Evolutionary conservation across 2,329 filamentous ascomycete genomes (phyloP).

Genomic region (Alternaria novae-zelandiae): DNA sequence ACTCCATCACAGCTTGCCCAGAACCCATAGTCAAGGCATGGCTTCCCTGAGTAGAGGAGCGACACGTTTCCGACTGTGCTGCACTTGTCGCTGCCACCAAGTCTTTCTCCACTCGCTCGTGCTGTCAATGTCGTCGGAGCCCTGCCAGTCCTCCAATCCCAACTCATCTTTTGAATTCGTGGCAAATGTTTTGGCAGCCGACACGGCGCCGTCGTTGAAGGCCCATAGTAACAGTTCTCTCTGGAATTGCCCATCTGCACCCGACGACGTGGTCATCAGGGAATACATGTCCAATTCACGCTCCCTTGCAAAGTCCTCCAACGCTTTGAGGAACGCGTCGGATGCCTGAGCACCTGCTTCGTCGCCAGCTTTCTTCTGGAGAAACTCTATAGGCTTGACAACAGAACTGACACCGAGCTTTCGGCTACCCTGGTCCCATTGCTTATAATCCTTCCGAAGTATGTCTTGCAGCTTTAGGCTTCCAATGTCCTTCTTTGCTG

Average conservation of each 20-base stretch:
- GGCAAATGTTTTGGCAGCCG: conserved; percentile 64
- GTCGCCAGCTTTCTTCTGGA: conserved; percentile 62
- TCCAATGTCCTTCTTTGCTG: conserved; percentile 72
- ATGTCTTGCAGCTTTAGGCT: conserved; percentile 68
- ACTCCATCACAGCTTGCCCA: conserved; percentile 1
- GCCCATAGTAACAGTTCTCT: conserved; percentile 74
- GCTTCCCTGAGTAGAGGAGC: conserved; percentile 64
- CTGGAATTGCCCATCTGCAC: conserved; percentile 61
- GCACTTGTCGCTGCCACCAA: conserved; percentile 70
- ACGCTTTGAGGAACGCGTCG: conserved; percentile 55
- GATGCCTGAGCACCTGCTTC: conserved; percentile 31
- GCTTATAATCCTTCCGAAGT: conserved; percentile 83
- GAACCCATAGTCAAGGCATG: conserved; percentile 24
- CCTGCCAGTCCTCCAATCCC: conserved; percentile 62
- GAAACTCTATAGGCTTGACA: conserved; percentile 67
- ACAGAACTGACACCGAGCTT: conserved; percentile 72
- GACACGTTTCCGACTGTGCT: conserved; percentile 68
- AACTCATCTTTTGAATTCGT: conserved; percentile 56
- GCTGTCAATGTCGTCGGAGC: conserved; percentile 52
- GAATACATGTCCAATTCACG: conserved; percentile 66
- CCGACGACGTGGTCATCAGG: conserved; percentile 72
- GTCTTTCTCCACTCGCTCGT: conserved; percentile 60
- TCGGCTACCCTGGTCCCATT: conserved; percentile 65
- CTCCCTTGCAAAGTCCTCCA: conserved; percentile 63
- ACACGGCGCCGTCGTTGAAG: conserved; percentile 56